phyloP scores from a whole-genome alignment of 2,329 filamentous ascomycete species.

The Amauroascus niger region DNA sequence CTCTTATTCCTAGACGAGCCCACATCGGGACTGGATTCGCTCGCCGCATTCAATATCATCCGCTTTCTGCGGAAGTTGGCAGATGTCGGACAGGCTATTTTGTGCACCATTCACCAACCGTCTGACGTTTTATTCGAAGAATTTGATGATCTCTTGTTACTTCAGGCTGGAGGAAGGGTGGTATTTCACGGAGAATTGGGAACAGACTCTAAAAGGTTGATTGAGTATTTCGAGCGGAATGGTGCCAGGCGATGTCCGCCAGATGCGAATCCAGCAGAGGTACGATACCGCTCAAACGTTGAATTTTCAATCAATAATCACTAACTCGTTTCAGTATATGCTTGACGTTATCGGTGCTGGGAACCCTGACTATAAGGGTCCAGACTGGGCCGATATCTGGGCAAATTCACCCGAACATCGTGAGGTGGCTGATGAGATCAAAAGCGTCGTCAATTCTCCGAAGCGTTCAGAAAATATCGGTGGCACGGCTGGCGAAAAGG shows the following conservation, averaged over 20 bases:
- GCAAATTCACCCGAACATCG: slow-evolving; percentile 43
- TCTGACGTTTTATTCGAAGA: slow-evolving; percentile 79
- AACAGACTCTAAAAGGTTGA: slow-evolving; percentile 59
- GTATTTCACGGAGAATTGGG: slow-evolving; percentile 81
- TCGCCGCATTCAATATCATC: slow-evolving; percentile 57
- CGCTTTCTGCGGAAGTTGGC: slow-evolving; percentile 53
- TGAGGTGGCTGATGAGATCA: slow-evolving; percentile 43
- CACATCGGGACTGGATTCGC: slow-evolving; percentile 57
- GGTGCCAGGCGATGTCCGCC: slow-evolving; percentile 52
- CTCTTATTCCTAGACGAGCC: slow-evolving; percentile 56
- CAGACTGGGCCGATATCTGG: slow-evolving; percentile 58
- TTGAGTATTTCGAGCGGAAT: slow-evolving; percentile 58
- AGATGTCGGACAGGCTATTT: slow-evolving; percentile 72
- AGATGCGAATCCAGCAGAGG: slow-evolving; percentile 61
- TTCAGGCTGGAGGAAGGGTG: slow-evolving; percentile 67
- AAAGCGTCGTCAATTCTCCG: slow-evolving; percentile 42
- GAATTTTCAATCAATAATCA: slow-evolving; percentile 15
- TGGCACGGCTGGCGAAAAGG: slow-evolving; percentile 44
- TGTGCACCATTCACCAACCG: slow-evolving; percentile 87
- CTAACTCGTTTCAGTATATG: slow-evolving; percentile 54
- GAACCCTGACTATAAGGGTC: slow-evolving; percentile 49
- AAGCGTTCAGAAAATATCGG: slow-evolving; percentile 29
- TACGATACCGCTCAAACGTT: slow-evolving; percentile 25
- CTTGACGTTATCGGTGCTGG: slow-evolving; percentile 61
- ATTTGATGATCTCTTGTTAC: slow-evolving; percentile 71